Conservation (phyloP, 2,329 filamentous ascomycete species). For the Talaromyces sp. region DNA sequence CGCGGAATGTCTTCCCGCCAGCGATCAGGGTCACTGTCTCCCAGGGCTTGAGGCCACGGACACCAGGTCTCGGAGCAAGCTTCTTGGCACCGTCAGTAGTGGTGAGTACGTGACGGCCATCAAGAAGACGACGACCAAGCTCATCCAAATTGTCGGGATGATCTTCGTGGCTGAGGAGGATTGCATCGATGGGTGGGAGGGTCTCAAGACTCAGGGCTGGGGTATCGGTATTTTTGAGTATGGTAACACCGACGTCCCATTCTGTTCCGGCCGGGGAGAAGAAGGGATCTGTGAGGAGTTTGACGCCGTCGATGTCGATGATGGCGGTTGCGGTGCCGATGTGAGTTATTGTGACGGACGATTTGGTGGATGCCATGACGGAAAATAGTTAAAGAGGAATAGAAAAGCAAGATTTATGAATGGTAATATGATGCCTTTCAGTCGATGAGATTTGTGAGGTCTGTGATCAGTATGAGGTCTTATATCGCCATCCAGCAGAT, state of each 20-base stretch:
- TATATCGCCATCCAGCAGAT: background rate
- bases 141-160: slow-evolving; percentile 52
- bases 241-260: slow-evolving; percentile 28
- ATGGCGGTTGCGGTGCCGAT: slow-evolving; percentile 52
- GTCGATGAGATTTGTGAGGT: too few species aligned
- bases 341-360: slow-evolving; percentile 35
- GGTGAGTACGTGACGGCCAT: slow-evolving; percentile 48
- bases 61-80: slow-evolving; percentile 43
- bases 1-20: slow-evolving; percentile 34
- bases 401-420: background rate
- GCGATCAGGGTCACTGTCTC: slow-evolving; percentile 31
- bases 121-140: slow-evolving; percentile 45
- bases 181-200: slow-evolving; percentile 48
- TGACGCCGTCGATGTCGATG: slow-evolving; percentile 43
- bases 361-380: slow-evolving; percentile 20
- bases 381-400: background rate
- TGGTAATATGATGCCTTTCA: too few species aligned
- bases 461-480: background rate
- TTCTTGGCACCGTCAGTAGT: slow-evolving; percentile 47
- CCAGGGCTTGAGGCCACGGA: slow-evolving; percentile 42
- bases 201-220: slow-evolving; percentile 39
- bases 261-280: slow-evolving; percentile 42
- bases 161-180: slow-evolving; percentile 52
- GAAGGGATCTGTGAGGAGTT: slow-evolving; percentile 47
- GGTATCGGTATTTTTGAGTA: slow-evolving; percentile 31